Evolutionary conservation across 805 yeast species (phyloP).

Genomic region (Candida broadrunensis): DNA sequence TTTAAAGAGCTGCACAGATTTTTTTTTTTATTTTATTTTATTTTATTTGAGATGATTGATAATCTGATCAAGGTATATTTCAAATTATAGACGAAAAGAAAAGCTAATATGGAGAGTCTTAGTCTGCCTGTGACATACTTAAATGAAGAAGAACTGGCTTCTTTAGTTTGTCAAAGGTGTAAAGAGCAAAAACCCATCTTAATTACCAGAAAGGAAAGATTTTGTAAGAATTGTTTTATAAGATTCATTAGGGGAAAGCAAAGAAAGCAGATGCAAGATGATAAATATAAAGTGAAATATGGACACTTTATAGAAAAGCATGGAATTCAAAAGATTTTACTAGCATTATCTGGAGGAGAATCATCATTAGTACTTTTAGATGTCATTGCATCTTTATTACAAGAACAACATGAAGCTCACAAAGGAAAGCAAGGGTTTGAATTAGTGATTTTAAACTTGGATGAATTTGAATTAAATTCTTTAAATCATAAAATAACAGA

Average conservation of each 20-base stretch:
- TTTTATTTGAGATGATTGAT: too few relatives aligned
- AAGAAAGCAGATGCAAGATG: conserved; percentile 71
- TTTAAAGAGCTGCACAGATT: too few relatives aligned
- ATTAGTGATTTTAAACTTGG: conserved; percentile 50
- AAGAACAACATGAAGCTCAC: conserved; percentile 60
- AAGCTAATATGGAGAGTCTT: too few relatives aligned
- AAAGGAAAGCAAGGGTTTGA: conserved; percentile 69
- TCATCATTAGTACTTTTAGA: conserved; percentile 71
- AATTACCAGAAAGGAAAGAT: conserved; percentile 58
- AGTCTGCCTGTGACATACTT: neutral
- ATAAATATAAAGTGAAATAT: conserved; percentile 69
- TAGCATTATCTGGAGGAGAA: conserved; percentile 65
- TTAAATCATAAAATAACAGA: conserved; percentile 14
- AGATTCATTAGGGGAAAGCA: conserved; percentile 77
- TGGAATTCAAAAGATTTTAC: conserved; percentile 44
- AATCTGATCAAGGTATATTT: too few relatives aligned
- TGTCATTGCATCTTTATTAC: conserved; percentile 55
- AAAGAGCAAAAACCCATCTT: conserved; percentile 39
- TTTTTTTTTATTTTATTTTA: too few relatives aligned
- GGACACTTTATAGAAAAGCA: conserved; percentile 35
- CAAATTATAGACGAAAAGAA: too few relatives aligned
- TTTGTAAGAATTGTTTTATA: conserved; percentile 66
- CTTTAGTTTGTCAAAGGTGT: conserved; percentile 48
- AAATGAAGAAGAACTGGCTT: neutral
- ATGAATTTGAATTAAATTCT: conserved; percentile 24